Evolutionary conservation across 179 eudicot species (phyloP), one percentile per base, ranked within the genome.

Genomic region (Nepenthes alata): DNA sequence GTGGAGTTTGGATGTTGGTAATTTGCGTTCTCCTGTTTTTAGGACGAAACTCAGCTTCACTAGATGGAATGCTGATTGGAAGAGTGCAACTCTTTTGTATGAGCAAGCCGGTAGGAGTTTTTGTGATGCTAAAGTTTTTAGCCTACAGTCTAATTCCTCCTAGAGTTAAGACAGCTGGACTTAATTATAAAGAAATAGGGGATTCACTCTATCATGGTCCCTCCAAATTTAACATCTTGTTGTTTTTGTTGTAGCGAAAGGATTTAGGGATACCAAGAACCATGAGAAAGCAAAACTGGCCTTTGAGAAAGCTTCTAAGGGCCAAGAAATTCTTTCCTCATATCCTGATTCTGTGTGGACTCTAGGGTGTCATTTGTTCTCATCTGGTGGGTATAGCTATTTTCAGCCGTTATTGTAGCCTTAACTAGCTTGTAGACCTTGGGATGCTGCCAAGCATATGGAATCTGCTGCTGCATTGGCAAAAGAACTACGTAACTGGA

Each of bases 31-130:
- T 49, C 16, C 25, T 6, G 47, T 52, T 54, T 12, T 38, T 56
- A 83, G 88, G 59, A 87, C 91, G 53, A 87, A 81, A 67, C 83
- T 89, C 53, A 82, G 81, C 64, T 60, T 89, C 51, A 89, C 97
- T 5, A 80, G 97, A 70, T 89, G 97, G 97, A 89, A 74, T 72
- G 89, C 89, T 61, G 97, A 89, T 74, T 89, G 97, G 97, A 84
- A 63, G 66, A 70, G 77, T 60, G 97, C 97, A 54, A 72, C 87
- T 36, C 68, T 53, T 51, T 55, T 86, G 67, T 89, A 87, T 64
- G 97, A 89, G 78, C 97, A 87, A 73, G 97, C 97, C 48, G 88
- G 88, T 83, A 65, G 47, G 64, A 60, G 36, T 35, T 38, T 36
- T 59, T 34, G 6, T 41, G 12, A 47, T 55, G 25, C 36, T 38